Evolutionary conservation across 2,329 filamentous ascomycete species (phyloP), one percentile per base, ranked within the genome.

Genomic region (Clarireedia homoeocarpa): DNA sequence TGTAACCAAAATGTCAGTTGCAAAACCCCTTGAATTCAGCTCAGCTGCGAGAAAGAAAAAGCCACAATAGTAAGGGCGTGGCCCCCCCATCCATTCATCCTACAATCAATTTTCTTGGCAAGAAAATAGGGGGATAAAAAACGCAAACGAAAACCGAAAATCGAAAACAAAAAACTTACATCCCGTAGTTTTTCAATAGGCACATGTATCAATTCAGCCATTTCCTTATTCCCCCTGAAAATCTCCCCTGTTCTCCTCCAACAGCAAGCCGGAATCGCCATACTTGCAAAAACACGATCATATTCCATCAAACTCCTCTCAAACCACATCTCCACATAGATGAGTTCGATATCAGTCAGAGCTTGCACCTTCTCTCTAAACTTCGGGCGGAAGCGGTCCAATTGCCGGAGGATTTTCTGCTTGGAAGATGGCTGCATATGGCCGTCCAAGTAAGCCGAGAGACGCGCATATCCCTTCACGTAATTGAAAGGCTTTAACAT

Each of bases 291-390:
- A 1, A 99, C 91, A 34, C 94, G 89, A 68, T 99, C 94, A 66
- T 97, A 97, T 69, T 97, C 94, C 88, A 97, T 94, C 64, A 99
- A 74, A 61, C 89, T 94, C 66, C 88, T 84, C 72, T 99, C 94
- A 68, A 99, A 97, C 92, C 94, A 97, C 90, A 97, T 96, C 73
- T 99, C 94, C 10, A 97, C 92, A 58, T 91, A 84, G 27, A 97
- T 86, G 26, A 99, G 82, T 71, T 99, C 90, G 70, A 96, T 88
- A 71, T 99, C 94, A 2, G 89, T 96, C 68, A 97, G 76, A 36
- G 80, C 85, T 62, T 97, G 91, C 70, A 95, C 92, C 73, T 95
- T 91, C 72, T 97, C 92, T 60, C 94, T 82, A 68, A 99, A 99
- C 68, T 95, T 96, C 15, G 94, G 94, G 47, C 94, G 81, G 73